These are phyloP conservation scores for Santalum album DNA, from an alignment of 164 flowering plant species.

Conservation along the genomic window DNA sequence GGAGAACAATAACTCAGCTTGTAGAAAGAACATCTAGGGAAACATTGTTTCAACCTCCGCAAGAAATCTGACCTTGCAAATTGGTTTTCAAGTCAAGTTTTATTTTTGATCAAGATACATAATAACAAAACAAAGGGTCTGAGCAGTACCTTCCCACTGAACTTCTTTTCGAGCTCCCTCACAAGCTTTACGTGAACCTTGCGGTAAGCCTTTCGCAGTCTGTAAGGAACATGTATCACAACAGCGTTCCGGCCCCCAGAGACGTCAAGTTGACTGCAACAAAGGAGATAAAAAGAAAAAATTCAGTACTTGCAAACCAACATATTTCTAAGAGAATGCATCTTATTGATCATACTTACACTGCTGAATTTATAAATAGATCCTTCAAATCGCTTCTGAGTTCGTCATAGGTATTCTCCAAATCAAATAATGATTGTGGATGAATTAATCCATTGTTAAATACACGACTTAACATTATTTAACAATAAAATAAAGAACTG, in stretches of 20 bases:
- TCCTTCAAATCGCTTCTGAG: conserved; percentile 48
- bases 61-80: too few species aligned
- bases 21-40: too few species aligned
- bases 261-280: conserved; percentile 25
- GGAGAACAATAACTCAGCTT: too few species aligned
- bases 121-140: too few species aligned
- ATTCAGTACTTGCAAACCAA: too few species aligned
- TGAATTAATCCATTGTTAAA: too few species aligned
- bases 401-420: conserved; percentile 42
- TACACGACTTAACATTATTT: too few species aligned
- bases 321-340: too few species aligned
- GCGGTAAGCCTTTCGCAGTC: conserved; percentile 37
- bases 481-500: too few species aligned
- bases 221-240: conserved; percentile 42
- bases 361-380: conserved; percentile 34
- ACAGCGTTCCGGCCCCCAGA: conserved; percentile 37
- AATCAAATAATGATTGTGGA: conserved; percentile 33
- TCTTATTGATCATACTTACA: conserved; percentile 20
- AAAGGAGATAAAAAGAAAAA: neutral
- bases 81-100: too few species aligned
- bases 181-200: conserved; percentile 45
- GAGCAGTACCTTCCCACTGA: conserved; percentile 40
- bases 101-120: too few species aligned
- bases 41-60: too few species aligned
- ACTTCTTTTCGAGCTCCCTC: conserved; percentile 49